A percentile compares a stretch with the other conserved stretches of the same genome.
These are phyloP conservation scores for Porosira glacialis DNA, from an alignment of 352 stramenopile species.

Conservation along the genomic window DNA sequence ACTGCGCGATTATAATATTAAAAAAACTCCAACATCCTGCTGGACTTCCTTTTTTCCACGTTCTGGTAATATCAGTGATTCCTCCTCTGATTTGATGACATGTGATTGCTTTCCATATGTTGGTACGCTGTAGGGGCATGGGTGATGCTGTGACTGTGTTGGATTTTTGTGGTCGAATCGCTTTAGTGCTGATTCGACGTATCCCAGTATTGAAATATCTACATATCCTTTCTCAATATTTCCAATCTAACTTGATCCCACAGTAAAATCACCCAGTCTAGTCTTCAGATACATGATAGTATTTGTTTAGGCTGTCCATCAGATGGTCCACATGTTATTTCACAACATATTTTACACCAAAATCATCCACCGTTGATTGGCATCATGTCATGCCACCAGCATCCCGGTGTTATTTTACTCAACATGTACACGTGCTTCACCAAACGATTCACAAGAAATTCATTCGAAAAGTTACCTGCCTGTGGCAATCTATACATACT, in stretches of 20 bases:
- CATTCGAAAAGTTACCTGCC: slow-evolving; percentile 19
- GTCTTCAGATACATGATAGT: slow-evolving; percentile 25
- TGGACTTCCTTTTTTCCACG: neutral
- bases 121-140: neutral
- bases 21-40: neutral
- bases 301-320: neutral
- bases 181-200: neutral
- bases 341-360: slow-evolving; percentile 4
- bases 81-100: neutral
- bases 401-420: slow-evolving; percentile 29
- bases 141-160: neutral
- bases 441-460: slow-evolving; percentile 4
- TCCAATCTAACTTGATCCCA: neutral
- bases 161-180: neutral
- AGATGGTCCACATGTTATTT: slow-evolving; percentile 30
- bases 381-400: slow-evolving; percentile 30
- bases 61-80: neutral
- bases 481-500: slow-evolving; percentile 41
- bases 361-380: slow-evolving; percentile 22
- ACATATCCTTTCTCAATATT: neutral
- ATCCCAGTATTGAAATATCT: neutral
- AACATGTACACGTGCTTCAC: slow-evolving; percentile 11
- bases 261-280: neutral
- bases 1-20: neutral
- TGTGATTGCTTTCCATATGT: neutral